Evolutionary conservation across 768 basidiomycete genomes (phyloP).

Genomic region (Boletales sp.): DNA sequence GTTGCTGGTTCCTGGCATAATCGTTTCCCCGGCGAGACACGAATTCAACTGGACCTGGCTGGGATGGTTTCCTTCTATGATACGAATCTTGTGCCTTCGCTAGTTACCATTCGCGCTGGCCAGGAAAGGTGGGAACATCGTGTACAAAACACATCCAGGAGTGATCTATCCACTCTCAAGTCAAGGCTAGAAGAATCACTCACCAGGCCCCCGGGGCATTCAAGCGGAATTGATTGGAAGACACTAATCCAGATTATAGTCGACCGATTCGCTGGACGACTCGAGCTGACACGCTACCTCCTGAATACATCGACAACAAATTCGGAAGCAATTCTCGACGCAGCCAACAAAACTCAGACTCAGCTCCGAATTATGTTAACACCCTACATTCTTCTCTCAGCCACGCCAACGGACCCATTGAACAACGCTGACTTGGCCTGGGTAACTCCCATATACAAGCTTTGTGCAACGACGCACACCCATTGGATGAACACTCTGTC

Average conservation of each 20-base stretch:
- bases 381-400: constrained; percentile 25
- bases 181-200: constrained; percentile 4
- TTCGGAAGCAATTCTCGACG: neutral
- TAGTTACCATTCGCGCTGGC: constrained; percentile 22
- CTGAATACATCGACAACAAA: constrained; percentile 9
- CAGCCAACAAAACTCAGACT: constrained; percentile 8
- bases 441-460: constrained; percentile 28
- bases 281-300: constrained; percentile 26
- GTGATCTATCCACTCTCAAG: constrained; percentile 15
- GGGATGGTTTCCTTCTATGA: constrained; percentile 38
- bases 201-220: constrained; percentile 10
- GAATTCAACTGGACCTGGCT: constrained; percentile 31
- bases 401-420: constrained; percentile 1
- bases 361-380: constrained; percentile 28
- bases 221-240: constrained; percentile 34
- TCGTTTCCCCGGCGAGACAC: constrained; percentile 34
- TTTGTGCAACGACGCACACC: constrained; percentile 30
- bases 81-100: constrained; percentile 27
- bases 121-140: constrained; percentile 32
- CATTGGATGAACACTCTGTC: neutral
- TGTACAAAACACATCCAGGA: constrained; percentile 18
- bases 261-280: constrained; percentile 30
- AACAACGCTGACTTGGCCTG: constrained; percentile 14
- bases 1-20: constrained; percentile 31
- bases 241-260: constrained; percentile 28